A percentile compares a stretch with the other conserved stretches of the same genome.
Conservation (phyloP, 2,329 filamentous ascomycete genomes). For the Cercospora zeae-maydis region DNA sequence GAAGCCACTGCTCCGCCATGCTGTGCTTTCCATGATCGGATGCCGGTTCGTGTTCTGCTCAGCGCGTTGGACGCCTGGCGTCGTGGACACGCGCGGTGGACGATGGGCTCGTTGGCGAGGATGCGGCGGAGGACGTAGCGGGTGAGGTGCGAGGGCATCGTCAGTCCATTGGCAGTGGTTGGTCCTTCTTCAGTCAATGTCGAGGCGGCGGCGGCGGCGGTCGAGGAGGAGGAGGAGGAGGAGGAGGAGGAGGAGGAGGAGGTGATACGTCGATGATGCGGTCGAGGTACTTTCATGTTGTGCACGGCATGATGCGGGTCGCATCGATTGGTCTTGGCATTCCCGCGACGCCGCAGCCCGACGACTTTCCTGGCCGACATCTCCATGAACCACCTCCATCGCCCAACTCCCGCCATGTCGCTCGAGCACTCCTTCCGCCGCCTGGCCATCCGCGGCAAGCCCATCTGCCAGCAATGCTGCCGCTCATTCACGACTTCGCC, state of each 20-base stretch:
- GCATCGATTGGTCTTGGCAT: constrained; percentile 5
- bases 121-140: constrained; percentile 58
- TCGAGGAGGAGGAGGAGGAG: background rate
- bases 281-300: background rate
- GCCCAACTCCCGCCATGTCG: constrained; percentile 25
- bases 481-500: constrained; percentile 26
- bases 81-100: constrained; percentile 46
- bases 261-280: background rate
- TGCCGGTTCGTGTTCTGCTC: background rate
- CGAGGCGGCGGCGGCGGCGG: background rate
- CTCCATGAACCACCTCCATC: background rate
- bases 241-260: background rate
- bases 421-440: constrained; percentile 30
- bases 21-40: background rate
- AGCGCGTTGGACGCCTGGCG: constrained; percentile 31
- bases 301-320: background rate
- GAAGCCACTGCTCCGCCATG: background rate
- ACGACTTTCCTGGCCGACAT: background rate
- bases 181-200: background rate
- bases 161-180: constrained; percentile 7
- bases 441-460: constrained; percentile 26
- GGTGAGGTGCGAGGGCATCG: constrained; percentile 60
- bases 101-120: constrained; percentile 50
- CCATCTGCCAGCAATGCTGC: constrained; percentile 31
- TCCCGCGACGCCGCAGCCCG: constrained; percentile 1